Evolutionary conservation across 164 flowering plant species (phyloP).

Genomic region (Vitis labrusca): DNA sequence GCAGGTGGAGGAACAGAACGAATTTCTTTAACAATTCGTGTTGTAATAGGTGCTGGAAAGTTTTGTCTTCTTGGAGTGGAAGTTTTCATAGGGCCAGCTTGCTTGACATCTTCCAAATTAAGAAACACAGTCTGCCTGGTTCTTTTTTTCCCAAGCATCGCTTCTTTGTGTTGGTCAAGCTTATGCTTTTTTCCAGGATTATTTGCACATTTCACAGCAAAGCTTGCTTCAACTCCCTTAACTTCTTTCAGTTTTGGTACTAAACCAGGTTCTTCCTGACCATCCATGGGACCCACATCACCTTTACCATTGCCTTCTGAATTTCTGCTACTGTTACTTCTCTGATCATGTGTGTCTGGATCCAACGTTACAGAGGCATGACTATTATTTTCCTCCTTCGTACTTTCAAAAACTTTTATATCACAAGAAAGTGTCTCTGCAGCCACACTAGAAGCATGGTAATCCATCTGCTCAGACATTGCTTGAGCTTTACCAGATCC

Average conservation of each 20-base stretch:
- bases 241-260: constrained; percentile 51
- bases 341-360: constrained; percentile 31
- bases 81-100: constrained; percentile 74
- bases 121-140: constrained; percentile 86
- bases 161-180: constrained; percentile 80
- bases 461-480: constrained; percentile 21
- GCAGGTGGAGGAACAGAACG: constrained; percentile 41
- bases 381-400: constrained; percentile 27
- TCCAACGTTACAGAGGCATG: constrained; percentile 31
- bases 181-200: constrained; percentile 67
- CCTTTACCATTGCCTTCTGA: constrained; percentile 35
- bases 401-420: constrained; percentile 14
- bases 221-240: constrained; percentile 78
- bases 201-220: constrained; percentile 67
- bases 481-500: constrained; percentile 29
- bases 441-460: constrained; percentile 20
- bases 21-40: constrained; percentile 65
- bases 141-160: constrained; percentile 90
- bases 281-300: constrained; percentile 29
- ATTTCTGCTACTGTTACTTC: constrained; percentile 23
- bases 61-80: constrained; percentile 78
- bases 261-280: constrained; percentile 47
- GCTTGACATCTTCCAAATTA: constrained; percentile 86
- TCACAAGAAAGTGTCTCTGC: constrained; percentile 19
- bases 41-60: constrained; percentile 45